Evolutionary conservation across 1,139 yeast genomes (phyloP).

Genomic region (Protomyces pachydermus): DNA sequence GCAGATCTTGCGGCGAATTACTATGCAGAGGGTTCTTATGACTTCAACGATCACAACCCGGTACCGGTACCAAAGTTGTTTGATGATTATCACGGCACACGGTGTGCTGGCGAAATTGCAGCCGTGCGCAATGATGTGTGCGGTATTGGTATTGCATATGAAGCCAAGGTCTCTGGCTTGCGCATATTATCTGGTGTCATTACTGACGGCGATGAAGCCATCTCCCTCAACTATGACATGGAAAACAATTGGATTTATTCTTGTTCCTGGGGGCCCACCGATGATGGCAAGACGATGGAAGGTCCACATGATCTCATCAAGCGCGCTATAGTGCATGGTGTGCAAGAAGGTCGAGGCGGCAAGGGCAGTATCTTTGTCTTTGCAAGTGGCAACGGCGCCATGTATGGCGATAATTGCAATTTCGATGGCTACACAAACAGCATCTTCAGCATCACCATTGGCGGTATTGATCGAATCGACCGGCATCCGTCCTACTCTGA

Average conservation of each 20-base stretch:
- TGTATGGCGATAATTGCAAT: conserved; percentile 80
- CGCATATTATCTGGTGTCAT: conserved; percentile 78
- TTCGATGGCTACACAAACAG: conserved; percentile 97
- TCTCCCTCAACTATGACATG: conserved; percentile 71
- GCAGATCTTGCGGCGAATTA: conserved; percentile 66
- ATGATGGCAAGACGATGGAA: conserved; percentile 80
- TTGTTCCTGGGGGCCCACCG: conserved; percentile 99
- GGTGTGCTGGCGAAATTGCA: conserved; percentile 98
- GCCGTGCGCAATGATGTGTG: conserved; percentile 76
- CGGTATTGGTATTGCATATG: conserved; percentile 91
- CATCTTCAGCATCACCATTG: conserved; percentile 89
- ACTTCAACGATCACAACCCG: conserved; percentile 70
- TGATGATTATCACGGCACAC: conserved; percentile 94
- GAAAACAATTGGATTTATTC: conserved; percentile 85
- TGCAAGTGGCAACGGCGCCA: conserved; percentile 95
- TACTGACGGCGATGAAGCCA: conserved; percentile 84
- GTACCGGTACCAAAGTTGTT: conserved; percentile 71
- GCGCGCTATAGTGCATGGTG: conserved; percentile 76
- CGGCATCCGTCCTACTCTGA: conserved; percentile 85
- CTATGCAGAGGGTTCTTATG: conserved; percentile 78
- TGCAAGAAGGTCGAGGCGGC: conserved; percentile 73
- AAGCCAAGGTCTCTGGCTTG: conserved; percentile 81
- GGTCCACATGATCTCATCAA: conserved; percentile 75
- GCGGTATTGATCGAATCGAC: conserved; percentile 85
- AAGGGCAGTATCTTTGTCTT: conserved; percentile 89